phyloP scores from a whole-genome alignment of 345 rosid species.

The Ceriops decandra region DNA sequence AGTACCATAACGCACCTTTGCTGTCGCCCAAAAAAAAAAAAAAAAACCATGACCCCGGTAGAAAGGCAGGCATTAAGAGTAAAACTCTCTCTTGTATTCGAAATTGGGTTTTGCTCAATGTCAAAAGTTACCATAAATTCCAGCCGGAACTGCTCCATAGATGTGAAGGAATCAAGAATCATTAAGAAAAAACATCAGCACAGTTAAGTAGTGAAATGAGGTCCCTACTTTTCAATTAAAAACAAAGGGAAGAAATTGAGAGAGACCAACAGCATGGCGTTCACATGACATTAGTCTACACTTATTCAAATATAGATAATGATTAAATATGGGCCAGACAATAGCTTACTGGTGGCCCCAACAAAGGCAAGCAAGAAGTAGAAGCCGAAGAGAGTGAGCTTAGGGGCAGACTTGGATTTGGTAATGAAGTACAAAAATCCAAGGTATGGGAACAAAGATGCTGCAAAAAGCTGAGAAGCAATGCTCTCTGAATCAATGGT shows the following conservation, averaged over 20 bases:
- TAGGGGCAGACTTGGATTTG: conserved; percentile 77
- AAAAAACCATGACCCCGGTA: conserved; percentile 1
- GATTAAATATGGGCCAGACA: neutral
- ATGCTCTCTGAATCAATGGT: conserved; percentile 71
- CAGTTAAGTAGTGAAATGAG: conserved; percentile 14
- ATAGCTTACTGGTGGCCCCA: conserved; percentile 76
- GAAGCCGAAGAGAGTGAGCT: conserved; percentile 87
- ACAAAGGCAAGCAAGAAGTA: conserved; percentile 89
- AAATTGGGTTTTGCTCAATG: conserved; percentile 8
- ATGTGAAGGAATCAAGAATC: conserved; percentile 19
- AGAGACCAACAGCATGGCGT: too few relatives aligned
- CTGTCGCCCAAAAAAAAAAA: conserved; percentile 31
- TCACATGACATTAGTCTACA: too few relatives aligned
- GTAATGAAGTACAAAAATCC: conserved; percentile 91
- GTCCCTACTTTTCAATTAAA: neutral
- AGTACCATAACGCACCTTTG: conserved; percentile 84
- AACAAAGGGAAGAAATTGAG: too few relatives aligned
- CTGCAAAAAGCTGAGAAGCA: conserved; percentile 76
- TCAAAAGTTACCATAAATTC: conserved; percentile 62
- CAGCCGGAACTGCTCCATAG: conserved; percentile 71
- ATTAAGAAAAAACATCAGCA: conserved; percentile 23
- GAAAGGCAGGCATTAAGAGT: neutral
- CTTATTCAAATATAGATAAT: neutral
- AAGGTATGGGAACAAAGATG: conserved; percentile 77
- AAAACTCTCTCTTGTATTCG: neutral